phyloP scores from a whole-genome alignment of 1,284 basidiomycete genomes.

The Heliocybe sulcata region DNA sequence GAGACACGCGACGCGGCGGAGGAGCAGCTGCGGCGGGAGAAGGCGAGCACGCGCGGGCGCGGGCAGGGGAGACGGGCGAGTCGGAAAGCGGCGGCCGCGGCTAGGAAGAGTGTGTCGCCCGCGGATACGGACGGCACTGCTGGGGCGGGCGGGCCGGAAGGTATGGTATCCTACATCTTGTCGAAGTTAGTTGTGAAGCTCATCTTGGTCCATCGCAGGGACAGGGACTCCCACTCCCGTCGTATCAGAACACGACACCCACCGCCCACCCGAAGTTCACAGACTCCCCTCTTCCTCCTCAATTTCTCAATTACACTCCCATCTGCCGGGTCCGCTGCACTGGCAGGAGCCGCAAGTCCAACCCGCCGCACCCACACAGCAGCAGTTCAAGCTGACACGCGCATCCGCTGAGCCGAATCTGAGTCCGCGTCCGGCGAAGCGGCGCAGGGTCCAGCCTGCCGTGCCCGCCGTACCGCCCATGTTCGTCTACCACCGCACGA shows the following conservation, averaged over 20 bases:
- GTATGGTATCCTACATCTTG: not conserved
- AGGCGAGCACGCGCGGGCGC: not conserved
- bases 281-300: too few relatives aligned
- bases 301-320: not conserved
- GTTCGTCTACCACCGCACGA: constrained; percentile 16
- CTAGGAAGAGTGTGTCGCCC: not conserved
- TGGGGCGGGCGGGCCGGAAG: not conserved
- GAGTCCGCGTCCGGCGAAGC: not conserved
- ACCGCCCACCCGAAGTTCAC: too few relatives aligned
- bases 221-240: not conserved
- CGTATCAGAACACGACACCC: not conserved
- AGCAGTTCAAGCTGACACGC: too few relatives aligned
- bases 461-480: constrained; percentile 6
- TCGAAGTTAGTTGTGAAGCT: too few relatives aligned
- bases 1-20: constrained; percentile 8
- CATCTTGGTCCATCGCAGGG: too few relatives aligned
- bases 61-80: constrained; percentile 22
- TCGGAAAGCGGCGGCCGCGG: not conserved
- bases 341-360: not conserved
- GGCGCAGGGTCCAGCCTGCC: not conserved
- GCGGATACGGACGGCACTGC: not conserved
- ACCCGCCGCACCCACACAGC: not conserved
- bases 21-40: constrained; percentile 1
- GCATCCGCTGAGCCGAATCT: too few relatives aligned
- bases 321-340: not conserved